phyloP scores from a whole-genome alignment of 1,284 basidiomycete species.

The Puccinia coronata region DNA sequence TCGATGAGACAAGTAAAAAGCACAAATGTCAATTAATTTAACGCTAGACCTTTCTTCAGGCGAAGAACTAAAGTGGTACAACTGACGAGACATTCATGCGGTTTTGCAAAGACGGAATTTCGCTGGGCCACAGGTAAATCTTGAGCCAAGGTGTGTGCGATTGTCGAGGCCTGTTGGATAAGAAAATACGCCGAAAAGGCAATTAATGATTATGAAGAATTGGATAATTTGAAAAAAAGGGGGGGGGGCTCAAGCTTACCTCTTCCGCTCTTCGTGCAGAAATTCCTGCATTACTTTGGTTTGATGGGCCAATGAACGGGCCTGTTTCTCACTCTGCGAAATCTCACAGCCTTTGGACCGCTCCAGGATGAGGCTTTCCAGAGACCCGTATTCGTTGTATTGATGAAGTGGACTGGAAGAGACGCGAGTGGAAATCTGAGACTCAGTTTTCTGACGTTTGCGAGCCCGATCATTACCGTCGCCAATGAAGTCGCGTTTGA shows the following conservation, averaged over 20 bases:
- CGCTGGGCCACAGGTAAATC: constrained; percentile 24
- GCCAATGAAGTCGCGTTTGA: constrained; percentile 73
- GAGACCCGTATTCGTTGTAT: constrained; percentile 45
- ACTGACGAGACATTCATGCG: constrained; percentile 25
- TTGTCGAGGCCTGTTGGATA: constrained; percentile 32
- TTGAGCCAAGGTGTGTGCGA: constrained; percentile 48
- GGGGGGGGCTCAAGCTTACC: not conserved
- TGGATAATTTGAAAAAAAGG: not conserved
- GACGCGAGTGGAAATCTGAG: not conserved
- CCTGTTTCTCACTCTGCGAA: not conserved
- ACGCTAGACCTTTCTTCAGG: too few species aligned
- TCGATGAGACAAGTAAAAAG: not conserved
- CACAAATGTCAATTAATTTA: not conserved
- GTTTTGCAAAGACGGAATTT: constrained; percentile 6
- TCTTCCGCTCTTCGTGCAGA: constrained; percentile 42
- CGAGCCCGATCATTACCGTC: constrained; percentile 24
- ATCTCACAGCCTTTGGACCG: not conserved
- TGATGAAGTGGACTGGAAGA: constrained; percentile 17
- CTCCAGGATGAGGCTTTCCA: constrained; percentile 22
- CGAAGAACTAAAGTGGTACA: too few species aligned
- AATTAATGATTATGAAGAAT: not conserved
- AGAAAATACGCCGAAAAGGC: not conserved
- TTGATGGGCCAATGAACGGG: constrained; percentile 1
- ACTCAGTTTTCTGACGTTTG: constrained; percentile 61
- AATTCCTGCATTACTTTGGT: constrained; percentile 39